These are phyloP conservation scores for Gnaphalium uliginosum DNA, from an alignment of 129 eudicot genomes.

Conservation along the genomic window DNA sequence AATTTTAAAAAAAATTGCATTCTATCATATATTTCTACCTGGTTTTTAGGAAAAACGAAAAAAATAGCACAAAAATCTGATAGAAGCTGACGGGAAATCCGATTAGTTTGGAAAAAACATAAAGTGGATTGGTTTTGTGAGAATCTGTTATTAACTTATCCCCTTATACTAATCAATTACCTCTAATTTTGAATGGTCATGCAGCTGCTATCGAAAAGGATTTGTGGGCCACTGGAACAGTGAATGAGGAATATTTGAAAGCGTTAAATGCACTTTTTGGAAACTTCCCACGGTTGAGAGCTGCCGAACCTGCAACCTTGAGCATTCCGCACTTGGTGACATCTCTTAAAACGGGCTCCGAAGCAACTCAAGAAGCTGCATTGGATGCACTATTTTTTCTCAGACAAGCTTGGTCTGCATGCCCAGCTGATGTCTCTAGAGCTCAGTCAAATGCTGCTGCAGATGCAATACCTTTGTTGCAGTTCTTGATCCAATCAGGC, in stretches of 20 bases:
- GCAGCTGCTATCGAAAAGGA: slow-evolving; percentile 97
- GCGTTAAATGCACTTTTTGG: slow-evolving; percentile 90
- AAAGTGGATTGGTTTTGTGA: slow-evolving; percentile 1
- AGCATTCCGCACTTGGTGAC: slow-evolving; percentile 95
- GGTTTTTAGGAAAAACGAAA: not conserved
- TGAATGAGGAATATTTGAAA: slow-evolving; percentile 90
- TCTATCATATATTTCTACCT: not conserved
- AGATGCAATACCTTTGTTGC: slow-evolving; percentile 94
- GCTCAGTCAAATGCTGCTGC: slow-evolving; percentile 99
- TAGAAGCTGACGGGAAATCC: not conserved
- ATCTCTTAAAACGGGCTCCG: slow-evolving; percentile 94
- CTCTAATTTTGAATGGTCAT: slow-evolving; percentile 22
- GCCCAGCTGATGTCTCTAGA: slow-evolving; percentile 98
- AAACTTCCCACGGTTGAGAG: slow-evolving; percentile 94
- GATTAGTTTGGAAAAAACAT: slow-evolving; percentile 1
- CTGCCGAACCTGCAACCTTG: slow-evolving; percentile 94
- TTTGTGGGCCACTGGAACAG: slow-evolving; percentile 97
- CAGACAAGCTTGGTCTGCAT: slow-evolving; percentile 98
- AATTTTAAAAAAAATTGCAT: not conserved
- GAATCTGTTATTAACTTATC: slow-evolving; percentile 10
- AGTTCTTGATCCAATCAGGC: slow-evolving; percentile 91
- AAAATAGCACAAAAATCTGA: not conserved
- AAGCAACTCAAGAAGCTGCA: slow-evolving; percentile 99
- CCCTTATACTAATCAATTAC: not conserved
- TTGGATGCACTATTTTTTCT: slow-evolving; percentile 89